Evolutionary conservation across 768 basidiomycete genomes (phyloP).

Genomic region (Leccinum longicurvipes): DNA sequence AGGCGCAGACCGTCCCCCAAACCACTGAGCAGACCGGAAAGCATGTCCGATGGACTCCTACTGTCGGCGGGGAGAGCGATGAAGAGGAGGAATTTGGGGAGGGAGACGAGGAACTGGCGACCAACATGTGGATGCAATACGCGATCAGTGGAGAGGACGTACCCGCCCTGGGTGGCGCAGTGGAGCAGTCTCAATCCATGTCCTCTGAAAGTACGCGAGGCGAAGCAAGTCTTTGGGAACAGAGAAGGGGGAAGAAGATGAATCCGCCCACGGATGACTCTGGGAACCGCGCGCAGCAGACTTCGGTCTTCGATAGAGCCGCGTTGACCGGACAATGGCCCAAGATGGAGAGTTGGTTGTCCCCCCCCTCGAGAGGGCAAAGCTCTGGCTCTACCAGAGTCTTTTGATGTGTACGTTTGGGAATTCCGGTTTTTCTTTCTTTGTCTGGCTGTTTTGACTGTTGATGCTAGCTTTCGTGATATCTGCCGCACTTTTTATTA

Average conservation of each 20-base stretch:
- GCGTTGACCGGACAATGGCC: conserved; percentile 30
- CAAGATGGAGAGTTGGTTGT: conserved; percentile 35
- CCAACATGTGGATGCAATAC: conserved; percentile 29
- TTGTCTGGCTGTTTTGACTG: background rate
- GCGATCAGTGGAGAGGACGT: conserved; percentile 27
- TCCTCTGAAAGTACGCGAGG: conserved; percentile 6
- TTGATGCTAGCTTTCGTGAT: conserved; percentile 10
- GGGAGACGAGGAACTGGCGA: conserved; percentile 14
- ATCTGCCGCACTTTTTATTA: conserved; percentile 6
- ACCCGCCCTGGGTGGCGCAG: conserved; percentile 8
- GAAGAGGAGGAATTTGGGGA: conserved; percentile 26
- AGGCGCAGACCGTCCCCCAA: background rate
- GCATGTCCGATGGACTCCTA: conserved; percentile 28
- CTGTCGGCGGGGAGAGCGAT: conserved; percentile 14
- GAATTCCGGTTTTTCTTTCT: background rate
- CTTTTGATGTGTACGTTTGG: conserved; percentile 19
- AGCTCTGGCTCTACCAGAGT: conserved; percentile 31
- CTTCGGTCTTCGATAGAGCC: conserved; percentile 27
- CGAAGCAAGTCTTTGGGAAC: conserved; percentile 20
- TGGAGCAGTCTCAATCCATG: background rate
- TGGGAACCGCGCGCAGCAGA: conserved; percentile 24
- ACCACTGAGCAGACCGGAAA: conserved; percentile 9
- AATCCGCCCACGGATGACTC: conserved; percentile 11
- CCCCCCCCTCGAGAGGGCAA: conserved; percentile 28
- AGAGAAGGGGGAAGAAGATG: conserved; percentile 23